Evolutionary conservation across 345 rosid species (phyloP).

Genomic region (Eutrema yunnanense): DNA sequence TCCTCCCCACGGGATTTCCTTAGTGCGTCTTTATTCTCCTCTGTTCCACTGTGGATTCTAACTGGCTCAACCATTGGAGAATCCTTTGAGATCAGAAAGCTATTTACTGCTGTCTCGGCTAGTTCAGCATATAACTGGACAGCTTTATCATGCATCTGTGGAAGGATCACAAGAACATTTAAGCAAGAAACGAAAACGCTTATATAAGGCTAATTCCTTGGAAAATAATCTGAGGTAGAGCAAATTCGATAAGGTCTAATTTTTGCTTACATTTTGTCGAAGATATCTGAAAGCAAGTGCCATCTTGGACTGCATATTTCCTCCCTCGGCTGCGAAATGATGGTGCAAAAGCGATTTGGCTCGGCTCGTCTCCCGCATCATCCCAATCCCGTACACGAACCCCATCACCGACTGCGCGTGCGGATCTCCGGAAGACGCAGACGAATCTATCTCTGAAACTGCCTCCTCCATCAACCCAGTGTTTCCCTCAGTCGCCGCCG

Average conservation of each 20-base stretch:
- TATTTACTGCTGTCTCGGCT: constrained; percentile 82
- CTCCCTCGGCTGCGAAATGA: constrained; percentile 61
- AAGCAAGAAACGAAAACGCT: background rate
- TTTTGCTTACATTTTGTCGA: constrained; percentile 71
- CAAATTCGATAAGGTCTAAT: too few relatives aligned
- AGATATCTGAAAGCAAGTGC: constrained; percentile 81
- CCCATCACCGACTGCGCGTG: constrained; percentile 71
- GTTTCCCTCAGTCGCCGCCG: constrained; percentile 51
- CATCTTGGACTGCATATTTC: constrained; percentile 87
- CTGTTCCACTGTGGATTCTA: constrained; percentile 91
- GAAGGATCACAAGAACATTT: background rate
- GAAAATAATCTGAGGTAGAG: too few relatives aligned
- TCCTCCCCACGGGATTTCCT: constrained; percentile 89
- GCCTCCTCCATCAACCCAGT: constrained; percentile 63
- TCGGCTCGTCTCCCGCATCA: constrained; percentile 56
- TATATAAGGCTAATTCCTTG: background rate
- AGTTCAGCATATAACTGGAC: constrained; percentile 71
- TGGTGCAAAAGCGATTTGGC: constrained; percentile 71
- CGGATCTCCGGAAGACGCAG: constrained; percentile 51
- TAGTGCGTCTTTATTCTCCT: constrained; percentile 79
- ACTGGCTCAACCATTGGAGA: constrained; percentile 74
- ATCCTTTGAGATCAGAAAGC: constrained; percentile 83
- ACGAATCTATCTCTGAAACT: constrained; percentile 45
- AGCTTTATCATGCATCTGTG: constrained; percentile 81
- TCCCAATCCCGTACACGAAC: constrained; percentile 59